Evolutionary conservation across 2,329 filamentous ascomycete genomes (phyloP), one percentile per base, ranked within the genome.

Genomic region (Dactylonectria macrodidyma): DNA sequence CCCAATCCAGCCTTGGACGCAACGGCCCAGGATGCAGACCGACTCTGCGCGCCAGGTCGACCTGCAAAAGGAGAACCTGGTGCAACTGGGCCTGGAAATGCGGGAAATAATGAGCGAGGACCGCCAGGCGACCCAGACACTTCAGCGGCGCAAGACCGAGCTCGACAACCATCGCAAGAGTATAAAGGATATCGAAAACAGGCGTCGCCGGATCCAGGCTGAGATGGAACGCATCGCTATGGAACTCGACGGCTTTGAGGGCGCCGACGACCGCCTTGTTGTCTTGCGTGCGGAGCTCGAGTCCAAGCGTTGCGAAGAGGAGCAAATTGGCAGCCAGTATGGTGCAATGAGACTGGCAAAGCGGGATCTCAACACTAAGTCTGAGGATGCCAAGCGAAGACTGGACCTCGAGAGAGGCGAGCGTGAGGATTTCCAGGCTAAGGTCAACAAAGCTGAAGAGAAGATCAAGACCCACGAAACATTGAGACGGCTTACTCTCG

Each of bases 1-100:
- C 11, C 82, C 83, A 6, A 71, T 83, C 5, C 79, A 84, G 8
- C 85, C 87, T 16, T 89, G 84, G 71, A 79, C 76, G 1, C 84
- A 87, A 46, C 82, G 81, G 10, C 85, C 92, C 26, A 90, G 95
- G n/a, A 97, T 97, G 90, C 92, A 92, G 76, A 91, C 93, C 1
- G 93, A 97, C 76, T 85, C 89, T 30, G 91, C 89, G 64, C 88
- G 88, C 19, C 92, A 94, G 75, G 87, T 95, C 47, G 77, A 79
- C 7, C 80, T 87, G 14, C 84, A 87, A 51, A 82, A 82, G 65
- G 85, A 89, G 30, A 81, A 83, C 4, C 69, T 89, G 3, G 81
- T 85, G 30, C 86, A 89, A 44, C 83, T 93, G 3, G 84, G 87
- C 59, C 77, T 80, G 6, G 89, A 93, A 65, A 78, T 90, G 54